Evolutionary conservation across 176 grass and related monocot genomes (phyloP).

Genomic region (Oryza longistaminata): DNA sequence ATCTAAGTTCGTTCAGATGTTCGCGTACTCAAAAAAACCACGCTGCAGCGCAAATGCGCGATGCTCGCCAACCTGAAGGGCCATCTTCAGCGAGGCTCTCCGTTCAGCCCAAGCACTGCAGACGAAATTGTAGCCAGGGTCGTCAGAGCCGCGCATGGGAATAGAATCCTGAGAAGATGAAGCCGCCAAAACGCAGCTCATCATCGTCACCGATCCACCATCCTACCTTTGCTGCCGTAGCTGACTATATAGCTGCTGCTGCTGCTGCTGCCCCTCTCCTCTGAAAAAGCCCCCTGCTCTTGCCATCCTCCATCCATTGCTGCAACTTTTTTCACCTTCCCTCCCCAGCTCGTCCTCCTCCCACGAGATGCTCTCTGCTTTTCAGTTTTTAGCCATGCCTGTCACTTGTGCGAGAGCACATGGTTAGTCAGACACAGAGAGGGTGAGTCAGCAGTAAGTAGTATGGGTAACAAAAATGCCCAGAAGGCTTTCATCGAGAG

Average conservation of each 20-base stretch:
- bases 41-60: too few relatives aligned
- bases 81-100: neutral
- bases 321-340: neutral
- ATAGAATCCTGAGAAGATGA: constrained; percentile 44
- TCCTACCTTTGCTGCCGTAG: neutral
- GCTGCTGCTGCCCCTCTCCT: neutral
- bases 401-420: constrained; percentile 14
- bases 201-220: neutral
- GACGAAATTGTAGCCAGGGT: constrained; percentile 31
- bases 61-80: too few relatives aligned
- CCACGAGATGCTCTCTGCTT: constrained; percentile 26
- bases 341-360: neutral
- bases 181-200: neutral
- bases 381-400: constrained; percentile 20
- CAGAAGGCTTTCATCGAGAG: constrained; percentile 6
- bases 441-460: neutral
- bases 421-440: constrained; percentile 20
- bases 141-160: constrained; percentile 29
- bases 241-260: neutral
- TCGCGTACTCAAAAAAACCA: neutral
- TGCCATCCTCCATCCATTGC: constrained; percentile 23
- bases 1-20: neutral
- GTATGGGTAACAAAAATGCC: constrained; percentile 12
- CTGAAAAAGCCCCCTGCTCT: constrained; percentile 30
- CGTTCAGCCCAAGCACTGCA: neutral